Percentiles rank a stretch among this genome's conserved stretches.
Evolutionary conservation across 768 basidiomycete species (phyloP).

Genomic region (Hygrophoropsis aurantiaca): DNA sequence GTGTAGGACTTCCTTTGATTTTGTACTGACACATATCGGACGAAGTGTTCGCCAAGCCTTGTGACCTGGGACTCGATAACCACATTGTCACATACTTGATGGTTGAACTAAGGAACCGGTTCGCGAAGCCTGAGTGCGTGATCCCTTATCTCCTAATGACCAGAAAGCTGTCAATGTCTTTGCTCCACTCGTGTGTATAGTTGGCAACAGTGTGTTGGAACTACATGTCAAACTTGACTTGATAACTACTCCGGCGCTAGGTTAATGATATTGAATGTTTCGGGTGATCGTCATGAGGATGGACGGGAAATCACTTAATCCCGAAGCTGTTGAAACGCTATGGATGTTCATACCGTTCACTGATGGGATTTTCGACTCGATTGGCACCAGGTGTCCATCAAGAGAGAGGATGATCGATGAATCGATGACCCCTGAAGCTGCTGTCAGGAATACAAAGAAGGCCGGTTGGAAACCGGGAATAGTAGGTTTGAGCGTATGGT

Average conservation of each 20-base stretch:
- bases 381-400: conserved; percentile 5
- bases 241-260: no score
- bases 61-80: conserved; percentile 11
- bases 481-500: not conserved
- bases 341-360: conserved; percentile 29
- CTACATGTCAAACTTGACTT: not conserved
- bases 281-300: not conserved
- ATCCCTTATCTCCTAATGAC: not conserved
- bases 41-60: conserved; percentile 9
- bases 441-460: not conserved
- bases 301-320: not conserved
- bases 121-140: conserved; percentile 11
- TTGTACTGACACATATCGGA: conserved; percentile 14
- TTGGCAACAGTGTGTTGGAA: not conserved
- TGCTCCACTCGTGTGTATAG: no score
- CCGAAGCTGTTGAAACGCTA: not conserved
- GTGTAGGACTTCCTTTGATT: conserved; percentile 13
- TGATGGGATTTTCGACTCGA: conserved; percentile 19
- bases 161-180: not conserved
- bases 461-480: not conserved
- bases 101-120: conserved; percentile 15
- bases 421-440: no score
- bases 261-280: no score
- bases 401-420: no score
- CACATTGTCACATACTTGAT: conserved; percentile 17